phyloP scores from a whole-genome alignment of 257 asterid species.

The Echites panduratus region DNA sequence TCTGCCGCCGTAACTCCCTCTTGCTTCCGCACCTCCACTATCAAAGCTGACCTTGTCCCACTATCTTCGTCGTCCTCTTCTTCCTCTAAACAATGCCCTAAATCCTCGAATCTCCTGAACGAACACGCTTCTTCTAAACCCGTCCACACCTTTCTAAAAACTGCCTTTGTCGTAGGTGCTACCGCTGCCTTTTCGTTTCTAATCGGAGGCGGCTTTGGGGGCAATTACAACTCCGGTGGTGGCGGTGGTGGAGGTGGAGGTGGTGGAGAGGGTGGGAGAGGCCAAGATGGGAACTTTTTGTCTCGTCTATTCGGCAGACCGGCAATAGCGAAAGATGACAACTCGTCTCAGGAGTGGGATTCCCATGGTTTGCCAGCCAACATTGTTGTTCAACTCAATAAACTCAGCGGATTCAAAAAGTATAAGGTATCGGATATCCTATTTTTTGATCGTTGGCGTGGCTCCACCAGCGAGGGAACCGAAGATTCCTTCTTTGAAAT shows the following conservation, averaged over 20 bases:
- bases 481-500: slow-evolving; percentile 94
- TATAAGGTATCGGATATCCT: slow-evolving; percentile 80
- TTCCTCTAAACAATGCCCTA: slow-evolving; percentile 43
- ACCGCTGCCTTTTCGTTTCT: slow-evolving; percentile 28
- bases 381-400: slow-evolving; percentile 72
- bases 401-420: slow-evolving; percentile 80
- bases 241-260: slow-evolving; percentile 35
- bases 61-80: slow-evolving; percentile 23
- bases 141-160: slow-evolving; percentile 15
- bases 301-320: slow-evolving; percentile 38
- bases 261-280: slow-evolving; percentile 49
- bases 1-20: slow-evolving; percentile 14
- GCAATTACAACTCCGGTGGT: slow-evolving; percentile 30
- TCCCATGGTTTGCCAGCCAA: slow-evolving; percentile 87
- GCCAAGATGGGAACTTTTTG: slow-evolving; percentile 54
- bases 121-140: slow-evolving; percentile 25
- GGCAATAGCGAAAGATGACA: slow-evolving; percentile 81
- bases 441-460: slow-evolving; percentile 59
- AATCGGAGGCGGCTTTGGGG: slow-evolving; percentile 43
- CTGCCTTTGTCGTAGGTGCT: slow-evolving; percentile 50
- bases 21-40: slow-evolving; percentile 15
- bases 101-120: slow-evolving; percentile 31
- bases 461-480: slow-evolving; percentile 54
- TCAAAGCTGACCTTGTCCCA: slow-evolving; percentile 29
- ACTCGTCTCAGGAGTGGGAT: slow-evolving; percentile 76